Evolutionary conservation across 768 basidiomycete species (phyloP).

Genomic region (Pisolithus sp.): DNA sequence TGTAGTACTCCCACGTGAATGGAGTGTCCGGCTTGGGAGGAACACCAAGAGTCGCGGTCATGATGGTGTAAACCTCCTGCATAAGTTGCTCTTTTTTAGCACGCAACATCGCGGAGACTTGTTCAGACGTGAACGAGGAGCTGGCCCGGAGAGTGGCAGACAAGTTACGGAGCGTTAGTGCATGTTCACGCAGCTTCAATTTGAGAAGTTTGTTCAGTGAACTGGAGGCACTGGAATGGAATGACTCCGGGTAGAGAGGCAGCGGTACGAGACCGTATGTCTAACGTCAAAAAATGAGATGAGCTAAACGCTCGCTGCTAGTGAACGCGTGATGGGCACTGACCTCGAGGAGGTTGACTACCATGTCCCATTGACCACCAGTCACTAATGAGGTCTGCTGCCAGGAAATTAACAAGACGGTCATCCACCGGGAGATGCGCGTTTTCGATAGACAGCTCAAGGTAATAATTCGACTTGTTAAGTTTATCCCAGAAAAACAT

Average conservation of each 20-base stretch:
- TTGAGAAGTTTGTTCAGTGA: constrained; percentile 78
- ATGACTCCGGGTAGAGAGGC: constrained; percentile 74
- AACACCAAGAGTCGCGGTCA: constrained; percentile 81
- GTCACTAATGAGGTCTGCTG: constrained; percentile 77
- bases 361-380: constrained; percentile 97
- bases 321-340: constrained; percentile 2
- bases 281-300: constrained; percentile 19
- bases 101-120: constrained; percentile 51
- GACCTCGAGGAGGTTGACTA: constrained; percentile 57
- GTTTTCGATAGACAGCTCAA: constrained; percentile 80
- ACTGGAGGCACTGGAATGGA: constrained; percentile 67
- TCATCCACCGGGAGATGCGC: constrained; percentile 76
- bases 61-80: constrained; percentile 75
- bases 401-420: constrained; percentile 73
- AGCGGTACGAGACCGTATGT: constrained; percentile 88
- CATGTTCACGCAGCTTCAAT: constrained; percentile 87
- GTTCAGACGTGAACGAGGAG: constrained; percentile 37
- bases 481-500: constrained; percentile 97
- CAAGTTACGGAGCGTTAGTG: constrained; percentile 69
- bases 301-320: neutral
- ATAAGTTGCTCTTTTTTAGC: constrained; percentile 82
- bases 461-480: constrained; percentile 84
- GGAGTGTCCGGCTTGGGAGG: constrained; percentile 67
- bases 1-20: constrained; percentile 88
- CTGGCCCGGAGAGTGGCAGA: constrained; percentile 46